Base-by-base conservation (phyloP, 352 stramenopile species). In the Globisporangium orthogonon region DNA sequence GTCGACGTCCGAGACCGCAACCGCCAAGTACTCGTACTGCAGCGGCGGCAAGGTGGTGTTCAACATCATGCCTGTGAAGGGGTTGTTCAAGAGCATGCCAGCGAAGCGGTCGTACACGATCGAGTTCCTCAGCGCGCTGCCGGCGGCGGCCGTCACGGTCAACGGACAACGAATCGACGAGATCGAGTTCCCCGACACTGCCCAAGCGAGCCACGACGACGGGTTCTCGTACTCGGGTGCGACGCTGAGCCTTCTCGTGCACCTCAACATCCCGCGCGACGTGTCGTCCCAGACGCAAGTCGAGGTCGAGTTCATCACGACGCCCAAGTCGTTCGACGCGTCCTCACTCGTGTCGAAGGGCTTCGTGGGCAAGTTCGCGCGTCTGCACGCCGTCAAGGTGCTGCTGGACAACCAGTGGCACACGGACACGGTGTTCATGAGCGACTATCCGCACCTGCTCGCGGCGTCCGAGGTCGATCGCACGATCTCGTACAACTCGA, bases 371-470 rank as follows among this genome's bases (percentile, higher is more conserved):
- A 57, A 60, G 43, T 70, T 74, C 23, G 56, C 64, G 13, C 65
- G 67, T 7, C 46, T 74, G 7, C 64, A 70, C 33, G 50, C 44
- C 10, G 64, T 67, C n/a, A 74, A 74, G 31, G 44, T 50, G 15
- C 54, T 74, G 15, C 44, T 74, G 51, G 67, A 74, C 40, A 57
- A 64, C 40, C 64, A 72, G 50, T 66, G 62, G 62, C 48, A 46
- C 35, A 49, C 45, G 35, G 62, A 69, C 54, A 69, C 60, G 11
- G 67, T 72, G 13, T 67, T 60, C 30, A 66, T 67, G 53, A 58
- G 53, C 40, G 67, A 74, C 54, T 72, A 70, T 41, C 55, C 61
- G 43, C 28, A 61, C n/a, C 31, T 74, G 35, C 52, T 71, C 39
- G 48, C 41, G 11, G 67, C 67, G 29, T 33, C 53, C 3, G 64